These are phyloP conservation scores for Paracamarosporium sp. DNA, from an alignment of 2,329 filamentous ascomycete species.

Conservation along the genomic window DNA sequence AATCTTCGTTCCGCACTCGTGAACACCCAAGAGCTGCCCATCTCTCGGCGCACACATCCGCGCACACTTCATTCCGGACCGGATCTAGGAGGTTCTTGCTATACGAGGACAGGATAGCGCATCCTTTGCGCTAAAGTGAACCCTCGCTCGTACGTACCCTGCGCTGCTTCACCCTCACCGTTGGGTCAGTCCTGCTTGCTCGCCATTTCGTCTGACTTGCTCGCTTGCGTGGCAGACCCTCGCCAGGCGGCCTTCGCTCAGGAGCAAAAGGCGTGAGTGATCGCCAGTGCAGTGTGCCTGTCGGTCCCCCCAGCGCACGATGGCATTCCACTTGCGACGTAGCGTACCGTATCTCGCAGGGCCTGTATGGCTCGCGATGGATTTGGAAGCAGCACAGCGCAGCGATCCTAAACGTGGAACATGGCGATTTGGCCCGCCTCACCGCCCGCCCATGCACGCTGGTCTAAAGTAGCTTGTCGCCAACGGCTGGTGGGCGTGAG, in stretches of 20 bases:
- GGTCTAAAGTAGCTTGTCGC: neutral
- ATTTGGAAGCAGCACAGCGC: neutral
- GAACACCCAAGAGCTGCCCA: conserved; percentile 1
- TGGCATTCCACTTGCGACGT: neutral
- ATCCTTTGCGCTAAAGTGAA: neutral
- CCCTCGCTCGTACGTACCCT: neutral
- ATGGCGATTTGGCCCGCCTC: neutral
- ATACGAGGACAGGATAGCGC: neutral
- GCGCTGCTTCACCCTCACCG: neutral
- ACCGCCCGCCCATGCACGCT: neutral
- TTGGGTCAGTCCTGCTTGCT: neutral
- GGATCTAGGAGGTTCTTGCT: neutral
- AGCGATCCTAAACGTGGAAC: neutral
- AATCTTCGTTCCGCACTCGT: neutral
- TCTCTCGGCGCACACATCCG: neutral
- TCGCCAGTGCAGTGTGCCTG: neutral
- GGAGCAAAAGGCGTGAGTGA: no score
- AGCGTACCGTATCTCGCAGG: neutral
- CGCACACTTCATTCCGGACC: neutral
- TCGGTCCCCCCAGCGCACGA: neutral
- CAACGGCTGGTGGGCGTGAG: neutral
- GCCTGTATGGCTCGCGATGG: no score
- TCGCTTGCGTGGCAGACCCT: no score
- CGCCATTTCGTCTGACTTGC: no score
- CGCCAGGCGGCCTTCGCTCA: neutral